Base-by-base conservation (phyloP, 768 basidiomycete genomes). In the Tylopilus cervinicoccineus region DNA sequence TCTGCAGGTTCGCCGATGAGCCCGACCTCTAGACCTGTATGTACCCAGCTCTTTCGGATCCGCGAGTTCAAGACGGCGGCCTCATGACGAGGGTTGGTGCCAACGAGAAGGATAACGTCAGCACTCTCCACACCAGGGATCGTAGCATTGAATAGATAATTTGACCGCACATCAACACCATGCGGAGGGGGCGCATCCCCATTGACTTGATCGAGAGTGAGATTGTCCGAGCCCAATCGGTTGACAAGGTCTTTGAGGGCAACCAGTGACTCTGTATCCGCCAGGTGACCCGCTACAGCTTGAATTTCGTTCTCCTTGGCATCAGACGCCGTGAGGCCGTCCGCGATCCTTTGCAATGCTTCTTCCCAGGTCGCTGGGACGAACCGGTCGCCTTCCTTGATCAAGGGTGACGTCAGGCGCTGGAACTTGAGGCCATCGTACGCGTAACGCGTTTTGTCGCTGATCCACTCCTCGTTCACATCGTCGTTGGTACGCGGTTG, bases 401-500 rank as follows among this genome's bases (percentile, higher is more conserved):
- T 72, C 36, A 98, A 78, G 3, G 96, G 96, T 0, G 85, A 86
- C 4, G 94, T 97, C 59, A 99, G 74, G 19, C 95, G 87, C 68
- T 99, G 96, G 77, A 92, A 95, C 61, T 83, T 83, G 27, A 99
- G 79, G 10, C 96, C 96, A 60, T 99, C 96, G 67, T 93, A 88
- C 1, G 95, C 89, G 67, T 93, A 93, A 48, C 96, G 88, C 2
- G 95, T 93, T 79, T 99, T 99, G 78, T 99, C 96, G 68, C 80
- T 93, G 67, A 99, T 95, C 96, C 96, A 98, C 69, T 99, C 96
- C 74, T 99, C 96, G 68, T 99, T 99, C 55, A 99, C 85, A 57
- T 96, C 90, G 68, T 98, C 96, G 65, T 97, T 98, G 42, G 91
- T 89, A 61, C 88, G 81, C 2, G 96, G 96, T 63, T 96, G 93